Base-by-base conservation (phyloP, 371 early-diverging fungal species). In the Rhizopus stolonifer region DNA sequence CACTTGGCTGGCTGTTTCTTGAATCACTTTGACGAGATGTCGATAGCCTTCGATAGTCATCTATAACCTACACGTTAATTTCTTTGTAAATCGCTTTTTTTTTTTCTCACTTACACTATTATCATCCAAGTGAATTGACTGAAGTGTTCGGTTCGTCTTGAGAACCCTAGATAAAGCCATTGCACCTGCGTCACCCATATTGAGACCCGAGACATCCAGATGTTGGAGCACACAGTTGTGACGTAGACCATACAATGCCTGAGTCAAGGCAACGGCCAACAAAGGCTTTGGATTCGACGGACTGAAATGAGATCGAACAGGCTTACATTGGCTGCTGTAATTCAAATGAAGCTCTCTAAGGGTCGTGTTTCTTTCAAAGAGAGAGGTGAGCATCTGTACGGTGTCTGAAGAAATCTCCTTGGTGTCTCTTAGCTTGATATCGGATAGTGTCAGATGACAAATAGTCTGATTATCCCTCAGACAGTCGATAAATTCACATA, bases 401-500 rank as follows among this genome's bases (percentile, higher is more conserved):
- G 70, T 76, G 24, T 75, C 72, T 14, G 40, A 46, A 1, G 70
- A 74, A 0, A 70, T 46, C 1, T 58, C 55, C 0, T 48, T 49
- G 3, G 64, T 43, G 4, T 65, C 61, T 1, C 52, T 39, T 18
- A 70, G 43, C 11, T 24, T 47, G 18, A 70, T 68, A 46, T 67
- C 65, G 0, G 72, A 63, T 13, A 75, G 14, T 34, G 67, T 62
- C 19, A 75, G 45, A 15, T 52, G 47, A 1, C 38, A 32, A 15
- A 75, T 18, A 2, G 44, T 64, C 4, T 50, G 57, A 26, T 75
- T 75, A 33, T 71, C 67, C 9, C 68, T 54, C 17, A 75, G 10
- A 18, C 66, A 67, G 36, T 72, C 72, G 22, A 75, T 61, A 11
- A 72, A 54, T 46, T 75, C 76, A 18, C 70, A 64, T 11, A 75